Conservation (phyloP, 139 green algal species). For the Diplosphaera chodatii region DNA sequence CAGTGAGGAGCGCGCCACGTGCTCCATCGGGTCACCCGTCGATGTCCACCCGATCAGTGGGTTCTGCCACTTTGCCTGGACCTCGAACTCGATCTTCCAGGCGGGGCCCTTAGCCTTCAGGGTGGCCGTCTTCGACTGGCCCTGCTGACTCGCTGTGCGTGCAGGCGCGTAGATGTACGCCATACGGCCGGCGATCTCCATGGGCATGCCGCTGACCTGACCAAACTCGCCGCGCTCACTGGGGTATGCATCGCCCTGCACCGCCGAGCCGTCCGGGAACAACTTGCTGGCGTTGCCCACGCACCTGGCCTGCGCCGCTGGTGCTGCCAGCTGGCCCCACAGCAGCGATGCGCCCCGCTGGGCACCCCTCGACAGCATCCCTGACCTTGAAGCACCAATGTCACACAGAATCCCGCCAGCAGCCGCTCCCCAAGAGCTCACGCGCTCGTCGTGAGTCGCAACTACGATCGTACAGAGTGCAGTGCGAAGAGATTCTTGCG, state of each 20-base stretch:
- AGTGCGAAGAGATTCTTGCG: too few relatives aligned
- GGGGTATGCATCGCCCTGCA: neutral
- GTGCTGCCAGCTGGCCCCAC: neutral
- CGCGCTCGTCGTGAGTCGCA: too few relatives aligned
- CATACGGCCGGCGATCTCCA: neutral
- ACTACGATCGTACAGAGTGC: too few relatives aligned
- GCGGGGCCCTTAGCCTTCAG: slow-evolving; percentile 31
- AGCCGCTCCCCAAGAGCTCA: too few relatives aligned
- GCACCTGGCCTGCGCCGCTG: neutral
- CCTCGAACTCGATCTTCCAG: slow-evolving; percentile 77
- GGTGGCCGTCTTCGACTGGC: slow-evolving; percentile 45
- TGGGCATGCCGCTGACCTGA: neutral
- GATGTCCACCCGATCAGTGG: slow-evolving; percentile 96
- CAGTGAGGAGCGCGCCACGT: slow-evolving; percentile 49
- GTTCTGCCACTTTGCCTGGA: slow-evolving; percentile 81
- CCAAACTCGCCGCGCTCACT: neutral
- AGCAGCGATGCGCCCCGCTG: neutral
- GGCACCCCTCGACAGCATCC: neutral
- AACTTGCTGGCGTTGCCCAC: neutral
- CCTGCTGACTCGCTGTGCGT: slow-evolving; percentile 59
- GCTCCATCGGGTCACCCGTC: slow-evolving; percentile 80
- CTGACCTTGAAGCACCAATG: too few relatives aligned
- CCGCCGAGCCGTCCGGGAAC: neutral
- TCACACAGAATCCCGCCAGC: neutral
- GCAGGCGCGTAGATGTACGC: slow-evolving; percentile 65